A percentile compares a stretch with the other conserved stretches of the same genome.
Evolutionary conservation across 495 filamentous ascomycete species (phyloP).

Genomic region (Aspergillus campestris): DNA sequence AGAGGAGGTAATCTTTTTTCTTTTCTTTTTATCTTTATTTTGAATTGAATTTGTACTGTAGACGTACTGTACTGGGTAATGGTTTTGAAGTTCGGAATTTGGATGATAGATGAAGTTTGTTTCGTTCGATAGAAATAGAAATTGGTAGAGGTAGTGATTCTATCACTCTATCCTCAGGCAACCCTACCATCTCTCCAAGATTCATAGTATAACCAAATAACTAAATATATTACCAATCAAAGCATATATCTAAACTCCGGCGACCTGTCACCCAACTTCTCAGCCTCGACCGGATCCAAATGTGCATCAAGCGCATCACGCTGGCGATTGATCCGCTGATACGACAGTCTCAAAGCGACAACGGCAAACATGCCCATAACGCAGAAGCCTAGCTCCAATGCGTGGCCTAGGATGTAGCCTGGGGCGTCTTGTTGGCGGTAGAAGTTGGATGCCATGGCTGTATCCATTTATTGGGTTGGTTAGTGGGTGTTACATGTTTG

Average conservation of each 20-base stretch:
- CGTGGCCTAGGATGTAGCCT: constrained; percentile 59
- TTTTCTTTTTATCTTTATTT: no score
- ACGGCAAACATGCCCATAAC: constrained; percentile 50
- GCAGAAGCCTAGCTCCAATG: constrained; percentile 62
- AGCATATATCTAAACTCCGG: constrained; percentile 56
- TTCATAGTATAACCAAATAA: no score
- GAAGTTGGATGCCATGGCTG: constrained; percentile 68
- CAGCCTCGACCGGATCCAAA: constrained; percentile 44
- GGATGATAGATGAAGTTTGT: no score
- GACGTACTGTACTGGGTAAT: no score
- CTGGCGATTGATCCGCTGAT: constrained; percentile 51
- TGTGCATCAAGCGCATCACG: constrained; percentile 43
- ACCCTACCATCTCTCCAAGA: no score
- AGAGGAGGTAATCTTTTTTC: no score
- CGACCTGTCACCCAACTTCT: constrained; percentile 53
- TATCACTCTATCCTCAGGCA: no score
- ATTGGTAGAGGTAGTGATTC: no score
- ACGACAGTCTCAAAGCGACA: constrained; percentile 45
- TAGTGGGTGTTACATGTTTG: not conserved
- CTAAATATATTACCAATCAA: constrained; percentile 11
- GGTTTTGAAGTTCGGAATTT: no score
- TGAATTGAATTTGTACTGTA: no score
- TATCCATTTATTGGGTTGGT: not conserved
- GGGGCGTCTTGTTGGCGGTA: constrained; percentile 59
- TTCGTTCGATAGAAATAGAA: no score